phyloP scores from a whole-genome alignment of 495 filamentous ascomycete species.

The Hypoxylon crocopeplum region DNA sequence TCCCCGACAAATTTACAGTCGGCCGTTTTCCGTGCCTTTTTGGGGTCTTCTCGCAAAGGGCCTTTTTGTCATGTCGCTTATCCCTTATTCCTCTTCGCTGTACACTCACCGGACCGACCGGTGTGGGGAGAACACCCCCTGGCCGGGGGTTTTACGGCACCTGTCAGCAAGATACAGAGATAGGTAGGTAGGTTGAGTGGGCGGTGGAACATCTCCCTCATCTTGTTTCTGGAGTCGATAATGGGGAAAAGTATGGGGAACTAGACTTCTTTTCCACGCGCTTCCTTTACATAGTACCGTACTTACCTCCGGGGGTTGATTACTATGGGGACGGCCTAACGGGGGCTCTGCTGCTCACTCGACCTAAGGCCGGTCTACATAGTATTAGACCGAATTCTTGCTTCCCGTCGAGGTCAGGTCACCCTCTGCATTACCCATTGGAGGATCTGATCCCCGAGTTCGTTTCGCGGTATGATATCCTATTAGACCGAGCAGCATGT shows the following conservation, averaged over 20 bases:
- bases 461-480: slow-evolving; percentile 12
- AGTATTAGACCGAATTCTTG: slow-evolving; percentile 17
- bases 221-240: background rate
- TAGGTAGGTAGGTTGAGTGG: no score
- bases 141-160: background rate
- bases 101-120: slow-evolving; percentile 10
- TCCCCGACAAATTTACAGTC: background rate
- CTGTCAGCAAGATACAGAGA: no score
- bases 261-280: no score
- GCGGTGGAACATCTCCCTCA: background rate
- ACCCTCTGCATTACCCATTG: background rate
- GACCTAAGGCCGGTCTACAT: background rate
- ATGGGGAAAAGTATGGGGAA: slow-evolving; percentile 26
- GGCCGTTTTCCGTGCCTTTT: slow-evolving; percentile 6
- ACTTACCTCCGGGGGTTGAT: slow-evolving; percentile 8
- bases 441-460: slow-evolving; percentile 20
- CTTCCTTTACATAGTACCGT: no score
- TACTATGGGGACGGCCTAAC: slow-evolving; percentile 3
- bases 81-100: background rate
- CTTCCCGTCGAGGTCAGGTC: slow-evolving; percentile 5
- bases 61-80: slow-evolving; percentile 1
- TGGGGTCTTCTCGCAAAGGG: background rate
- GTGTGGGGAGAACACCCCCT: background rate
- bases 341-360: background rate
- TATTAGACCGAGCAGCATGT: slow-evolving; percentile 27